A percentile compares a stretch with the other conserved stretches of the same genome.
Evolutionary conservation across 1,139 yeast genomes (phyloP).

Genomic region (Yamadazyma buinensis): DNA sequence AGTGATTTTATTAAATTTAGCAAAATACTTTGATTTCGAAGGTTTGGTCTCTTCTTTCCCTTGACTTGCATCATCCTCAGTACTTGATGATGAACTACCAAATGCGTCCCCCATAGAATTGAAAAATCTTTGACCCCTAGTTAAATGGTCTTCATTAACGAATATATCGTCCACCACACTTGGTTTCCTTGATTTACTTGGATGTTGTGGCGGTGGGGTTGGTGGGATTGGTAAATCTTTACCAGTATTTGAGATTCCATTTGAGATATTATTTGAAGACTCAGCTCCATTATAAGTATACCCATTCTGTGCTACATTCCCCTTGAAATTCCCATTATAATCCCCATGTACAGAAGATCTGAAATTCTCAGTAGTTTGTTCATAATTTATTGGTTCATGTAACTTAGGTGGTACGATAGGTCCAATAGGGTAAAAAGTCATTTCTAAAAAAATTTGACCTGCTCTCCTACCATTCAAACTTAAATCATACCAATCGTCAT

Average conservation of each 20-base stretch:
- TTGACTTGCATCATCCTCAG: conserved; percentile 5
- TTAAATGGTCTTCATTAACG: conserved; percentile 14
- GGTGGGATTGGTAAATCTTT: conserved; percentile 9
- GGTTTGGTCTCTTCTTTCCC: conserved; percentile 1
- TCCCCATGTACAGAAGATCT: conserved; percentile 1
- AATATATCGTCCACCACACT: conserved; percentile 26
- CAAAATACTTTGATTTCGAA: conserved; percentile 19
- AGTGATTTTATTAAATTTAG: conserved; percentile 30
- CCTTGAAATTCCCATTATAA: not conserved
- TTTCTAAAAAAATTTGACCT: conserved; percentile 84
- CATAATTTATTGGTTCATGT: conserved; percentile 12
- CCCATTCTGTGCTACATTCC: not conserved
- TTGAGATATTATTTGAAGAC: too few species aligned
- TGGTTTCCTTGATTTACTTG: conserved; percentile 9
- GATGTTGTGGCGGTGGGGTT: conserved; percentile 14
- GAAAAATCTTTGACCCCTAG: conserved; percentile 10
- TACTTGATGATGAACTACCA: conserved; percentile 12
- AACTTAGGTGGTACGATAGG: conserved; percentile 46
- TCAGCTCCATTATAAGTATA: too few species aligned
- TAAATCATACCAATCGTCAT: conserved; percentile 80
- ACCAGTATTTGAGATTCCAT: too few species aligned
- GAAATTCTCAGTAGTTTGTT: conserved; percentile 2
- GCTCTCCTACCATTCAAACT: conserved; percentile 71
- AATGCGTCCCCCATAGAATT: conserved; percentile 8
- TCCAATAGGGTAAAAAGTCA: conserved; percentile 80